A percentile compares a stretch with the other conserved stretches of the same genome.
These are phyloP conservation scores for Codiaeum variegatum DNA, from an alignment of 441 rosid genomes.

Conservation along the genomic window DNA sequence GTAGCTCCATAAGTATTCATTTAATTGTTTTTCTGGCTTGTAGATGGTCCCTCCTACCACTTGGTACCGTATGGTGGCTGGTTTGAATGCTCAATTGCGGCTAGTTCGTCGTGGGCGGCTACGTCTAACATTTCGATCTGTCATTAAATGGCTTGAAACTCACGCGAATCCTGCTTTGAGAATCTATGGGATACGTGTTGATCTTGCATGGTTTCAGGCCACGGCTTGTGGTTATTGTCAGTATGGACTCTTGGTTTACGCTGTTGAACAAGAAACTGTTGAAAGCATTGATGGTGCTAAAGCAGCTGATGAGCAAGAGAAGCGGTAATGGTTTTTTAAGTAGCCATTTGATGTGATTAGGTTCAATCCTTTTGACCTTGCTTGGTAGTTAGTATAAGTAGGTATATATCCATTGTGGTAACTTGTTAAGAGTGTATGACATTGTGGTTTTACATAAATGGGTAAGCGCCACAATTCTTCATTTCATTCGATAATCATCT, in stretches of 20 bases:
- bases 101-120: conserved; percentile 84
- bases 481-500: not conserved
- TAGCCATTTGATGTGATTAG: not conserved
- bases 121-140: conserved; percentile 60
- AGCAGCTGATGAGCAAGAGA: conserved; percentile 32
- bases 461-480: not conserved
- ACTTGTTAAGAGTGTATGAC: conserved; percentile 10
- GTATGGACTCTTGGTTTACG: conserved; percentile 75
- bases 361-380: not conserved
- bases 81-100: conserved; percentile 94
- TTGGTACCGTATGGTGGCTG: conserved; percentile 95
- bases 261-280: conserved; percentile 50
- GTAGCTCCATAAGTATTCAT: conserved; percentile 15
- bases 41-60: conserved; percentile 88
- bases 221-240: conserved; percentile 80
- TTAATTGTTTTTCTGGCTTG: conserved; percentile 25
- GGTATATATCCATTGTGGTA: not conserved
- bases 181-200: conserved; percentile 58
- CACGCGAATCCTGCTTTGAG: conserved; percentile 91
- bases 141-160: conserved; percentile 85
- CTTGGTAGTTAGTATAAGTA: not conserved
- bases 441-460: not conserved
- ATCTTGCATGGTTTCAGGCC: conserved; percentile 90
- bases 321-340: conserved; percentile 43
- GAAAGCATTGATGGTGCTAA: conserved; percentile 36